Conservation (phyloP, 1,284 basidiomycete genomes). For the Xanthoconium separans region DNA sequence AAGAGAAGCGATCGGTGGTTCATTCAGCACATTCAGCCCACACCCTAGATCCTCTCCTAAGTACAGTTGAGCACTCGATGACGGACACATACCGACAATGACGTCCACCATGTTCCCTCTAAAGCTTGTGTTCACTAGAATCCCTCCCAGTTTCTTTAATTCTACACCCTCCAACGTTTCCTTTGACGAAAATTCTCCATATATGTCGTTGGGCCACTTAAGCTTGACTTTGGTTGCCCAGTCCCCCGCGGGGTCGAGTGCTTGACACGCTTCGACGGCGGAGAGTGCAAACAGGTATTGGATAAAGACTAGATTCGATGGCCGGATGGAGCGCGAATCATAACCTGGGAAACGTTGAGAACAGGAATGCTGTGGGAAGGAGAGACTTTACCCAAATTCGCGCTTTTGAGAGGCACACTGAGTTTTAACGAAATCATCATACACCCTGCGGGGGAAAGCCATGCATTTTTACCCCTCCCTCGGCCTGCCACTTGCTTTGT, state of each 20-base stretch:
- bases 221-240: slow-evolving; percentile 67
- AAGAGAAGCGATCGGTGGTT: slow-evolving; percentile 82
- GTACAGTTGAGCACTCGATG: background rate
- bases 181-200: slow-evolving; percentile 59
- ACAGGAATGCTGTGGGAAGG: background rate
- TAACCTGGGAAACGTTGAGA: background rate
- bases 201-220: slow-evolving; percentile 99
- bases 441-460: slow-evolving; percentile 92
- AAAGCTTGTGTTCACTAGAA: slow-evolving; percentile 90
- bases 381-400: slow-evolving; percentile 7
- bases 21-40: slow-evolving; percentile 87
- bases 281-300: slow-evolving; percentile 94
- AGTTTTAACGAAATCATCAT: slow-evolving; percentile 85
- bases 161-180: slow-evolving; percentile 38
- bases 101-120: slow-evolving; percentile 70
- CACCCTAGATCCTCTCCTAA: slow-evolving; percentile 56
- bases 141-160: slow-evolving; percentile 81
- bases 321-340: slow-evolving; percentile 41
- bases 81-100: slow-evolving; percentile 65
- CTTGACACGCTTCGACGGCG: slow-evolving; percentile 80
- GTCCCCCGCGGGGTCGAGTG: slow-evolving; percentile 40
- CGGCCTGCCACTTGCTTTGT: slow-evolving; percentile 87
- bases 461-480: slow-evolving; percentile 87
- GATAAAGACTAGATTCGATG: slow-evolving; percentile 84
- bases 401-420: slow-evolving; percentile 48